These are phyloP conservation scores for Cutaneotrichosporon sp. DNA, from an alignment of 1,284 basidiomycete genomes.

Conservation along the genomic window DNA sequence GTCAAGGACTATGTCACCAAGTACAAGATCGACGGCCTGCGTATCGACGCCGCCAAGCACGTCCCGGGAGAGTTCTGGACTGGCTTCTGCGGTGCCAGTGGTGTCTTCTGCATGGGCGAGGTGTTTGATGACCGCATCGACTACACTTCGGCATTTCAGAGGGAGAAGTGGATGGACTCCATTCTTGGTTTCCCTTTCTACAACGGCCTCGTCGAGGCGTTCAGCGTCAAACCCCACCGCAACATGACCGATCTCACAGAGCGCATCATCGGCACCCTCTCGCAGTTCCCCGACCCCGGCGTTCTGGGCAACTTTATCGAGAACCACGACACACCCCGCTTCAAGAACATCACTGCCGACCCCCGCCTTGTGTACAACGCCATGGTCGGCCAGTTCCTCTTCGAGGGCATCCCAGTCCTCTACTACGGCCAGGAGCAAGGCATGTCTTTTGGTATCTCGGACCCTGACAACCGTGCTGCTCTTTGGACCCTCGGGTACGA, in stretches of 20 bases:
- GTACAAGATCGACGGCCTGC: constrained; percentile 63
- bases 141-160: constrained; percentile 43
- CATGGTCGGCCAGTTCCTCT: constrained; percentile 66
- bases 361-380: constrained; percentile 58
- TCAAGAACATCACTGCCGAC: constrained; percentile 60
- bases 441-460: constrained; percentile 59
- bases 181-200: constrained; percentile 65
- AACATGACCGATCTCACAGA: constrained; percentile 65
- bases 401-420: constrained; percentile 71
- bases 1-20: constrained; percentile 63
- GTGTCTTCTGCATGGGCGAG: constrained; percentile 81
- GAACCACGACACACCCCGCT: constrained; percentile 76
- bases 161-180: constrained; percentile 46
- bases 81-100: constrained; percentile 65
- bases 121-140: constrained; percentile 63
- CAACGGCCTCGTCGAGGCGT: constrained; percentile 63
- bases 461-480: constrained; percentile 73
- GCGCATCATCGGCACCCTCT: constrained; percentile 61
- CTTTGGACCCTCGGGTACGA: constrained; percentile 65
- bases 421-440: constrained; percentile 70
- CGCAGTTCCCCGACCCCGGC: constrained; percentile 56
- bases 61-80: constrained; percentile 47
- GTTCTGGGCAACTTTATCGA: constrained; percentile 76
- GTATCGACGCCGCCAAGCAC: constrained; percentile 76
- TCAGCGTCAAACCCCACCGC: constrained; percentile 56